Conservation (phyloP, 768 basidiomycete genomes). For the Hygrocybe coccinea region DNA sequence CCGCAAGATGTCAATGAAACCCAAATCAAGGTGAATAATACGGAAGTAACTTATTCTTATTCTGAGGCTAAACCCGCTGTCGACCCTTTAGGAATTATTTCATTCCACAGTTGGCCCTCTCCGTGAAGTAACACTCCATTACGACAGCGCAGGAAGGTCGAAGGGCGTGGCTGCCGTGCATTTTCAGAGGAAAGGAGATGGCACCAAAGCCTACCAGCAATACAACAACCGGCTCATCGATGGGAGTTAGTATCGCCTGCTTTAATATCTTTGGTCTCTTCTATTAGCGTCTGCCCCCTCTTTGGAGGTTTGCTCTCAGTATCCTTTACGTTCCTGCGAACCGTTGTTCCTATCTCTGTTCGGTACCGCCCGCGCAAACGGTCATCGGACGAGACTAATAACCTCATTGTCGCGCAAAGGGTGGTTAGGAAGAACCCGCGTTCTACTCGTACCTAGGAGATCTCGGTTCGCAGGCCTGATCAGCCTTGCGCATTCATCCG, state of each 20-base stretch:
- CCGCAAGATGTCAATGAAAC: constrained; percentile 89
- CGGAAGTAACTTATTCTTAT: background rate
- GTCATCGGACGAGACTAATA: too few relatives aligned
- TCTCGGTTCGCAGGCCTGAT: too few relatives aligned
- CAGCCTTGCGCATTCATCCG: too few relatives aligned
- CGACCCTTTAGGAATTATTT: constrained; percentile 76
- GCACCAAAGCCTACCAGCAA: constrained; percentile 83
- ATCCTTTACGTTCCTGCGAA: constrained; percentile 12
- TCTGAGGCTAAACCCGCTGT: background rate
- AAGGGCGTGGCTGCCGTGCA: constrained; percentile 86
- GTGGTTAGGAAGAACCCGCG: too few relatives aligned
- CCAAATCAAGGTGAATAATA: constrained; percentile 76
- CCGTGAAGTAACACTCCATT: constrained; percentile 77
- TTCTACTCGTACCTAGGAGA: too few relatives aligned
- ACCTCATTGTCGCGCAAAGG: too few relatives aligned
- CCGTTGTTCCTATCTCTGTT: constrained; percentile 19
- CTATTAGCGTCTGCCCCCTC: constrained; percentile 18
- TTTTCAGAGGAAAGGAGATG: constrained; percentile 85
- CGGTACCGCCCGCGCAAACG: background rate
- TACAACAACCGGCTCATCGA: constrained; percentile 99
- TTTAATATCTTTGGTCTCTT: constrained; percentile 39
- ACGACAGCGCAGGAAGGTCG: constrained; percentile 79
- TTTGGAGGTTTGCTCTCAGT: background rate
- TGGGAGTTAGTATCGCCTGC: constrained; percentile 95
- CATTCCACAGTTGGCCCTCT: constrained; percentile 83